A percentile compares a stretch with the other conserved stretches of the same genome.
Evolutionary conservation across 1,284 basidiomycete species (phyloP).

Genomic region (Clitocybe nebularis): DNA sequence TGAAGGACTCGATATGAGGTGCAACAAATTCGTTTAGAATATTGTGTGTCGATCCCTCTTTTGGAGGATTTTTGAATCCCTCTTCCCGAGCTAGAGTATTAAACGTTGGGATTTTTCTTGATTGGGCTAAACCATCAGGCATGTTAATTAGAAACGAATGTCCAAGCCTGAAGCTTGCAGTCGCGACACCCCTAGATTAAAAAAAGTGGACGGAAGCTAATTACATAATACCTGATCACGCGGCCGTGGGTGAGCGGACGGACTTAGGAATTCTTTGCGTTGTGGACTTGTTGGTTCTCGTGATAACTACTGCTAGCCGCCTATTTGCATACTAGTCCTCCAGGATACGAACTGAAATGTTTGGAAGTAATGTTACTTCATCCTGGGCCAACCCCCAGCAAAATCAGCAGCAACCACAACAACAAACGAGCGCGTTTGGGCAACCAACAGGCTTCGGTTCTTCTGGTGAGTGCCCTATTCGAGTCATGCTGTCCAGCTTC

Average conservation of each 20-base stretch:
- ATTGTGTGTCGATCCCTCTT: constrained; percentile 66
- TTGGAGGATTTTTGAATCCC: constrained; percentile 76
- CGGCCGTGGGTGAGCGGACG: constrained; percentile 15
- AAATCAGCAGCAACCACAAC: constrained; percentile 37
- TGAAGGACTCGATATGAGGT: constrained; percentile 96
- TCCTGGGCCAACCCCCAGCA: constrained; percentile 60
- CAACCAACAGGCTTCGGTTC: constrained; percentile 42
- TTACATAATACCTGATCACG: constrained; percentile 15
- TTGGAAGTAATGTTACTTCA: constrained; percentile 51
- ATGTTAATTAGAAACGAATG: constrained; percentile 22
- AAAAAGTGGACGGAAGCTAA: constrained; percentile 17
- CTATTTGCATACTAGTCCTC: constrained; percentile 11
- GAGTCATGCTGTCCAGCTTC: constrained; percentile 23
- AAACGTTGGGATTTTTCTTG: constrained; percentile 56
- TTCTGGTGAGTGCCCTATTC: constrained; percentile 30
- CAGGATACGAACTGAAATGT: constrained; percentile 41
- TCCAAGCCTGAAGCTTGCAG: neutral
- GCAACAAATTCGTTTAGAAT: constrained; percentile 91
- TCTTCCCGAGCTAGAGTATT: constrained; percentile 84
- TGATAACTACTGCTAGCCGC: constrained; percentile 22
- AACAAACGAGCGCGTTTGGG: constrained; percentile 39
- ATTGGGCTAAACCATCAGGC: constrained; percentile 35
- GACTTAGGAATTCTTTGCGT: constrained; percentile 17
- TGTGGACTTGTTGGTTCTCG: no score
- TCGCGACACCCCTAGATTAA: constrained; percentile 13